These are phyloP conservation scores for Lentinula raphanica DNA, from an alignment of 768 basidiomycete genomes.

Conservation along the genomic window DNA sequence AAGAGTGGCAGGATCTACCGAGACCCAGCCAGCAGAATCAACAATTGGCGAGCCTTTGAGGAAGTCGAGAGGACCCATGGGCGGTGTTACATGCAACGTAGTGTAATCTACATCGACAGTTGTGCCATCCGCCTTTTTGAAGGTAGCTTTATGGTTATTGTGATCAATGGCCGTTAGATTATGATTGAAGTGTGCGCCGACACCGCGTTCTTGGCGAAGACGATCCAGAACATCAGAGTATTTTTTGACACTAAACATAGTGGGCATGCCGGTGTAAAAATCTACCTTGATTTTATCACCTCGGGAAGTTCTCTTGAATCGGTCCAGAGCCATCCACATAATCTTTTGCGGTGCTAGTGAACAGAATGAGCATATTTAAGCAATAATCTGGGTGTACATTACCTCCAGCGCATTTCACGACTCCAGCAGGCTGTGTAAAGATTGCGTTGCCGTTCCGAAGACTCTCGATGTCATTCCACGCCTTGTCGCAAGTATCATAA, in stretches of 20 bases:
- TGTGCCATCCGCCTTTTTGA: slow-evolving; percentile 72
- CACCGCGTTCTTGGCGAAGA: slow-evolving; percentile 71
- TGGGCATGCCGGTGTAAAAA: slow-evolving; percentile 88
- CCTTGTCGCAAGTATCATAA: slow-evolving; percentile 84
- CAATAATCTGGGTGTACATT: neutral
- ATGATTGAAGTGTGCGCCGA: slow-evolving; percentile 78
- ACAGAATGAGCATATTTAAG: neutral
- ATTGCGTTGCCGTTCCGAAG: slow-evolving; percentile 78
- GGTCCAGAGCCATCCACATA: slow-evolving; percentile 97
- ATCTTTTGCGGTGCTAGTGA: slow-evolving; percentile 77
- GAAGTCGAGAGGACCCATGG: slow-evolving; percentile 83
- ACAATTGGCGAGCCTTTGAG: slow-evolving; percentile 75
- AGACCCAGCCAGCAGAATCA: slow-evolving; percentile 85
- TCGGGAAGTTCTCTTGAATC: slow-evolving; percentile 58
- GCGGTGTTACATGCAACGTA: slow-evolving; percentile 82
- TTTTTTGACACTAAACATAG: slow-evolving; percentile 96
- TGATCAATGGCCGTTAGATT: slow-evolving; percentile 76
- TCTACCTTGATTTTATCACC: slow-evolving; percentile 55
- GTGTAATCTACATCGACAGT: slow-evolving; percentile 73
- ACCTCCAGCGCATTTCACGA: slow-evolving; percentile 94
- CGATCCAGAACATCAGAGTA: slow-evolving; percentile 84
- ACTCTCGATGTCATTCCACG: slow-evolving; percentile 76
- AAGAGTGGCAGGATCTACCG: slow-evolving; percentile 75
- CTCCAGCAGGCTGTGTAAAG: slow-evolving; percentile 91
- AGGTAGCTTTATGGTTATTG: slow-evolving; percentile 72